Evolutionary conservation across 805 yeast genomes (phyloP), one percentile per base, ranked within the genome.

Genomic region (Saturnispora bothae): DNA sequence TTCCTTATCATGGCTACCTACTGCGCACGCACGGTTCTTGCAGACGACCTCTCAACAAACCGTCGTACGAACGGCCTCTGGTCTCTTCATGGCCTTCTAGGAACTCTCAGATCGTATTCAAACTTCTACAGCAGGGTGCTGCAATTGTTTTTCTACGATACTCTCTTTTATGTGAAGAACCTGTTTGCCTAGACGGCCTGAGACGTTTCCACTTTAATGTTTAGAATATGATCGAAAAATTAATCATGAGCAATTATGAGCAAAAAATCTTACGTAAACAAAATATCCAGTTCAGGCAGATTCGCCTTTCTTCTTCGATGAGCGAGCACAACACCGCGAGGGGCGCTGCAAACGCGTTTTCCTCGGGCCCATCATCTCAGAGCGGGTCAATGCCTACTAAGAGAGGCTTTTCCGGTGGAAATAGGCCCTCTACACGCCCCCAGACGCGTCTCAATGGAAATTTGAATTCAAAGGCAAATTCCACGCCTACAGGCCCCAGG

Each of bases 1-100:
- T 89, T 92, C 48, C 61, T 88, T 47, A 84, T 92, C 31, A 70
- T 92, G 80, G 92, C 95, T 2, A 73, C 75, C 23, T 89, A 92
- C 56, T 92, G 97, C 63, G 88, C 96, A 0, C 61, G 64, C 18
- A 74, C 85, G 0, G 89, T 84, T 1, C 83, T 74, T 49, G 68
- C 67, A n/a, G 95, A 84, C 50, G 69, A 72, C 3, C 20, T 36
- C 8, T 25, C 35, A 1, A 31, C 20, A 4, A 45, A 44, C 18
- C 28, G 45, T 3, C 36, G 42, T 15, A 20, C 33, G 4, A 33
- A 43, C 35, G 26, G 37, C 1, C 43, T 31, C 18, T 50, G 56
- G 48, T 40, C 52, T 4, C 15, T 49, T 4, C 22, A 30, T 9
- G 51, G 63, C 54, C 14, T 54, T 3, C 9, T 31, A 12, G 63